phyloP scores from a whole-genome alignment of 2,329 filamentous ascomycete species.

The Tolypocladium tropicale region DNA sequence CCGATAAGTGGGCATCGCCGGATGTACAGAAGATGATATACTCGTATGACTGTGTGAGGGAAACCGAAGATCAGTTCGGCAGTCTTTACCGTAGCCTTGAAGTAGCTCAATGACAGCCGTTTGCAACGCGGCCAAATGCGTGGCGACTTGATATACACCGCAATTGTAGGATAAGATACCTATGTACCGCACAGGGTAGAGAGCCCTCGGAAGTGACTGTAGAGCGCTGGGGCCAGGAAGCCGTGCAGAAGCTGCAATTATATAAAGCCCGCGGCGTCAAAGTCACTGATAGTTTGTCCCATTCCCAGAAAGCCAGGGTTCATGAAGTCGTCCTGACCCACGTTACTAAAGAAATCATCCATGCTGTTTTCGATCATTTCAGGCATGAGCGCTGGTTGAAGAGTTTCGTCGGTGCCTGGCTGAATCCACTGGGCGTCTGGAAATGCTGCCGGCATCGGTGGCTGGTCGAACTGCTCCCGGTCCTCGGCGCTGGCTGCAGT shows the following conservation, averaged over 20 bases:
- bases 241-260: background rate
- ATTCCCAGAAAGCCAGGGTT: conserved; percentile 4
- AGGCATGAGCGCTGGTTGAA: background rate
- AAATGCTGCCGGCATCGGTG: background rate
- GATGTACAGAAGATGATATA: conserved; percentile 58
- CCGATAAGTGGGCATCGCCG: conserved; percentile 60
- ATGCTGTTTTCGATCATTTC: conserved; percentile 2
- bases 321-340: conserved; percentile 4
- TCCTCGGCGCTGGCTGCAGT: background rate
- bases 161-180: no score
- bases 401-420: background rate
- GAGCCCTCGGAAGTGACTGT: no score
- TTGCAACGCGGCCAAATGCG: no score
- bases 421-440: background rate
- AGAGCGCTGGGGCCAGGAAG: no score
- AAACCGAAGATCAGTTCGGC: conserved; percentile 41
- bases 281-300: conserved; percentile 9
- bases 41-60: conserved; percentile 47
- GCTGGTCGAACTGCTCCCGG: background rate
- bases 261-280: conserved; percentile 10
- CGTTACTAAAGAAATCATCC: conserved; percentile 6
- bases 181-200: background rate
- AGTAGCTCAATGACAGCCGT: background rate
- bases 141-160: background rate
- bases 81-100: conserved; percentile 27